Conservation (phyloP, 768 basidiomycete genomes). For the Daedaleopsis sinensis region DNA sequence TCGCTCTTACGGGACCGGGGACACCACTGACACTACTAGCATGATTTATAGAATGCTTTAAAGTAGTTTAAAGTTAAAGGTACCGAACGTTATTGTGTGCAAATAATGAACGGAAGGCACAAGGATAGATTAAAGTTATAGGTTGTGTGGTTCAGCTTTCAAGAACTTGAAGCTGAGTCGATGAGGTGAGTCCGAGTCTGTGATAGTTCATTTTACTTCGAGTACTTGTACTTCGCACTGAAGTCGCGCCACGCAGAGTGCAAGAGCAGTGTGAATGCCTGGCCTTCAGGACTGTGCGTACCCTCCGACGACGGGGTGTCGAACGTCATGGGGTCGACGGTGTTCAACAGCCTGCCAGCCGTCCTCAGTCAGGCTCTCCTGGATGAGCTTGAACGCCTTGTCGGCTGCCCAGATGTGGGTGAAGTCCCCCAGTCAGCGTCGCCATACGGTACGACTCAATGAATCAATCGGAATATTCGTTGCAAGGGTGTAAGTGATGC, state of each 20-base stretch:
- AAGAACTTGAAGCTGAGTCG: no score
- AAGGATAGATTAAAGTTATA: no score
- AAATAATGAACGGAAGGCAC: no score
- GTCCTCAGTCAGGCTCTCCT: constrained; percentile 40
- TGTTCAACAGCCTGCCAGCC: constrained; percentile 51
- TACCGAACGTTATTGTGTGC: no score
- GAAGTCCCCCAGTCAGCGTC: constrained; percentile 39
- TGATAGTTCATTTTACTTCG: background rate
- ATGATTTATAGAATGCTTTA: no score
- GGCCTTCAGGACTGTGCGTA: constrained; percentile 55
- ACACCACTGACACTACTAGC: no score
- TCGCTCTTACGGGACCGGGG: no score
- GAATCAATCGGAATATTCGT: no score
- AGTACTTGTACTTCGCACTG: background rate
- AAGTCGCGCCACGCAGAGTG: constrained; percentile 44
- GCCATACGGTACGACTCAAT: constrained; percentile 63
- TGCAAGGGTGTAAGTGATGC: no score
- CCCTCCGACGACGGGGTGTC: constrained; percentile 38
- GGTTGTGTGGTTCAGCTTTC: no score
- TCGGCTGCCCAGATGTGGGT: constrained; percentile 44
- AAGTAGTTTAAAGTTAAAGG: no score
- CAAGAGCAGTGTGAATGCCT: constrained; percentile 60
- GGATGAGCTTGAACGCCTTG: constrained; percentile 41
- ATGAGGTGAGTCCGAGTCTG: no score
- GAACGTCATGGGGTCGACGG: constrained; percentile 57